Evolutionary conservation across 768 basidiomycete genomes (phyloP).

Genomic region (Dendrothele bispora): DNA sequence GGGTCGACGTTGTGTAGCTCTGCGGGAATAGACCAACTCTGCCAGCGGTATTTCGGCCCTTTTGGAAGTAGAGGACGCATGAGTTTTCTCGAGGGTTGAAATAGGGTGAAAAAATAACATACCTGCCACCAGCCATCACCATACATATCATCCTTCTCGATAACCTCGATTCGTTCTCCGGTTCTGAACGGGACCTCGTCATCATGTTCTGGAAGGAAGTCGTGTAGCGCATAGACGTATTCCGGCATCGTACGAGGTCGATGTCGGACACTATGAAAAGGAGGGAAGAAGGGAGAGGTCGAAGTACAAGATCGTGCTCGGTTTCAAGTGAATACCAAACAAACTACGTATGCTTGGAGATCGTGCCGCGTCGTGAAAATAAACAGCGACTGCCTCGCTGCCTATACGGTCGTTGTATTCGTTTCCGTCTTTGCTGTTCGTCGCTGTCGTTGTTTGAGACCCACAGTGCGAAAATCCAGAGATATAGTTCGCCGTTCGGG

Average conservation of each 20-base stretch:
- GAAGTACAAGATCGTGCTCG: no score
- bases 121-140: conserved; percentile 94
- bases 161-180: conserved; percentile 84
- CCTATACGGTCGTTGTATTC: no score
- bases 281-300: no score
- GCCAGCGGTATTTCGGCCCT: conserved; percentile 85
- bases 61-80: conserved; percentile 14
- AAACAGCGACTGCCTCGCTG: no score
- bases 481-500: no score
- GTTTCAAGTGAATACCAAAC: no score
- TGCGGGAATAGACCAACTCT: conserved; percentile 90
- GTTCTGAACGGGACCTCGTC: conserved; percentile 88
- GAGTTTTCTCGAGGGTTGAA: not conserved
- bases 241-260: conserved; percentile 58
- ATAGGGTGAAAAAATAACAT: conserved; percentile 13
- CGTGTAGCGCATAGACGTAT: conserved; percentile 86
- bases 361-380: no score
- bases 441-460: no score
- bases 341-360: no score
- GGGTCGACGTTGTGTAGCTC: conserved; percentile 73
- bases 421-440: no score
- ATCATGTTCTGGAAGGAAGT: conserved; percentile 88
- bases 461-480: no score
- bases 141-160: conserved; percentile 93
- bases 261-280: not conserved